Conservation (phyloP, 768 basidiomycete species). For the Russula sp. region DNA sequence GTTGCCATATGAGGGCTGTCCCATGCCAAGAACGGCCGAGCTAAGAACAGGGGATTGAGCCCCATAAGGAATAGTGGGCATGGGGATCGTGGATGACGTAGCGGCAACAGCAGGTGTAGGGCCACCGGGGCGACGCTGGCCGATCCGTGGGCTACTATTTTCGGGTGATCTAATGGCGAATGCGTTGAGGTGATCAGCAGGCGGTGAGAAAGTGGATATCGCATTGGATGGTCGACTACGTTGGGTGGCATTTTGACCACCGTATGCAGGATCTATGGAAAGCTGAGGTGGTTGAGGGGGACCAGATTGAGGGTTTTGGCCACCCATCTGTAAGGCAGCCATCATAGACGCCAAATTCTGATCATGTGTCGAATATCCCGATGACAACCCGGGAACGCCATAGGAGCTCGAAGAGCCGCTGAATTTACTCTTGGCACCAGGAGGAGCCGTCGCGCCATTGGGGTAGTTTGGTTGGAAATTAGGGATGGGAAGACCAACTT, state of each 20-base stretch:
- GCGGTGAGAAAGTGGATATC: constrained; percentile 42
- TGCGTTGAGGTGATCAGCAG: constrained; percentile 51
- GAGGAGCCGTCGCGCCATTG: constrained; percentile 47
- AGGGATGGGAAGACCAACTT: constrained; percentile 86
- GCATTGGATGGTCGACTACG: constrained; percentile 31
- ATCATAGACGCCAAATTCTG: constrained; percentile 89
- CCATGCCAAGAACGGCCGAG: constrained; percentile 58
- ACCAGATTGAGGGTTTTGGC: constrained; percentile 75
- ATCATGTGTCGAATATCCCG: constrained; percentile 75
- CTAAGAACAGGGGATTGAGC: constrained; percentile 54
- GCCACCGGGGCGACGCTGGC: constrained; percentile 41
- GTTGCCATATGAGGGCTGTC: constrained; percentile 55
- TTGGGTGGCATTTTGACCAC: constrained; percentile 26
- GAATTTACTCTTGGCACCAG: constrained; percentile 53
- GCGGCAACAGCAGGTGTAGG: constrained; percentile 26
- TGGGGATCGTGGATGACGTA: constrained; percentile 19
- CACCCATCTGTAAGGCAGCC: constrained; percentile 87
- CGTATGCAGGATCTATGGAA: constrained; percentile 61
- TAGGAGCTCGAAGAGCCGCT: constrained; percentile 44
- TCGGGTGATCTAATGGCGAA: constrained; percentile 47
- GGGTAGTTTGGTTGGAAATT: constrained; percentile 79
- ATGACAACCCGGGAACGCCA: constrained; percentile 68
- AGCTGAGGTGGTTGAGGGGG: constrained; percentile 67
- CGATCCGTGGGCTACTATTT: constrained; percentile 41
- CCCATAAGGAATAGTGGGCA: constrained; percentile 42